Evolutionary conservation across 306 rosid species (phyloP).

Genomic region (Begonia masoniana): DNA sequence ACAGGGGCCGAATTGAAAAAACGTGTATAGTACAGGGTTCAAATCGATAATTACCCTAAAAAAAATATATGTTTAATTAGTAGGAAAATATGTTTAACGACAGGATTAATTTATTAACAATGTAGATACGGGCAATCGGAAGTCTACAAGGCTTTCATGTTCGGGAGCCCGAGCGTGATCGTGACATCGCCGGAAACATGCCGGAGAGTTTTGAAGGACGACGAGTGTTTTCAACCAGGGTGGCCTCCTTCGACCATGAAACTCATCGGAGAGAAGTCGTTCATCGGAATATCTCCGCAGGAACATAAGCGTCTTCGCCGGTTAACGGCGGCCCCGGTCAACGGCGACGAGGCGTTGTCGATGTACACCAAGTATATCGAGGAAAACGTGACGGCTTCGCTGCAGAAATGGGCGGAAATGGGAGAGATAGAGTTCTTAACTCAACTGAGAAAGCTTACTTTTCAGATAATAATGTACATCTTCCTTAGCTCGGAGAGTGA

Average conservation of each 20-base stretch:
- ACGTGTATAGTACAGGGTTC: too few relatives aligned
- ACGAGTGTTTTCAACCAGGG: slow-evolving; percentile 51
- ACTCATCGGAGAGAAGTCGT: slow-evolving; percentile 72
- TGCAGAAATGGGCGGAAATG: slow-evolving; percentile 62
- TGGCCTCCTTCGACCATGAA: slow-evolving; percentile 70
- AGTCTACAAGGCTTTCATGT: slow-evolving; percentile 71
- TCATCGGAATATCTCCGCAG: slow-evolving; percentile 42
- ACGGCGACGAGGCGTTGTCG: slow-evolving; percentile 61
- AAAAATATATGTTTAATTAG: too few relatives aligned
- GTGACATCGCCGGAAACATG: slow-evolving; percentile 64
- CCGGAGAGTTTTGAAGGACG: slow-evolving; percentile 61
- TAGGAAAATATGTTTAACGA: too few relatives aligned
- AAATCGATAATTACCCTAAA: too few relatives aligned
- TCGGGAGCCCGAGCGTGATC: slow-evolving; percentile 67
- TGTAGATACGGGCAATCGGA: slow-evolving; percentile 63
- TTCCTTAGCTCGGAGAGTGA: slow-evolving; percentile 75
- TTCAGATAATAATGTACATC: slow-evolving; percentile 65
- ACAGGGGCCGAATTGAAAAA: too few relatives aligned
- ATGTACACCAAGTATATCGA: slow-evolving; percentile 59
- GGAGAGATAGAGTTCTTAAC: slow-evolving; percentile 66
- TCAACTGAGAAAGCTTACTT: slow-evolving; percentile 55
- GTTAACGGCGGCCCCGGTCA: slow-evolving; percentile 67
- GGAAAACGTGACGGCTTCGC: slow-evolving; percentile 26
- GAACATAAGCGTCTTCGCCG: slow-evolving; percentile 82
- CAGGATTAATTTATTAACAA: not conserved